Evolutionary conservation across 2,329 filamentous ascomycete genomes (phyloP).

Genomic region (Microdochium bolleyi): DNA sequence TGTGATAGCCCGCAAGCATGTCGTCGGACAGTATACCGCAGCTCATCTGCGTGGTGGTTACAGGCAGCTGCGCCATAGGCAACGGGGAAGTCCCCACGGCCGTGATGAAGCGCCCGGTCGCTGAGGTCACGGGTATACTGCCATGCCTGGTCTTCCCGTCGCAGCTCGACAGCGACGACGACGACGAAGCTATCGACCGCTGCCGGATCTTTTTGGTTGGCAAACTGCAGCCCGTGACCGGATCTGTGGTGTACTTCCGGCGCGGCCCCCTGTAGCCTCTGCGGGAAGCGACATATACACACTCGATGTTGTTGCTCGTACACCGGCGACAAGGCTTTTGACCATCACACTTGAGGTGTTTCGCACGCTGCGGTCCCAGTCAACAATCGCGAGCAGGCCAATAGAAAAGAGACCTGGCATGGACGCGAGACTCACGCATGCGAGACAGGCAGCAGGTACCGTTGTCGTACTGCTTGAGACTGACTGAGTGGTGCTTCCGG

Average conservation of each 20-base stretch:
- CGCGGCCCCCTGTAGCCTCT: slow-evolving; percentile 66
- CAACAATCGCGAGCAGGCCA: slow-evolving; percentile 3
- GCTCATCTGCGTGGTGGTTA: not conserved
- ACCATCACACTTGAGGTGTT: slow-evolving; percentile 74
- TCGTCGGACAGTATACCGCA: not conserved
- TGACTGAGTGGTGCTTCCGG: not conserved
- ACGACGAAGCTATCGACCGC: slow-evolving; percentile 5
- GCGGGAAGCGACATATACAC: slow-evolving; percentile 66
- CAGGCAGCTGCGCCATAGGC: not conserved
- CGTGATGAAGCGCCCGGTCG: not conserved
- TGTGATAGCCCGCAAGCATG: not conserved
- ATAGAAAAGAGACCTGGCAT: too few relatives aligned
- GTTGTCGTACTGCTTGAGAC: not conserved
- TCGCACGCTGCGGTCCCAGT: slow-evolving; percentile 38
- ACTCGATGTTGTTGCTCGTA: slow-evolving; percentile 47
- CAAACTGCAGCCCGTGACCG: slow-evolving; percentile 6
- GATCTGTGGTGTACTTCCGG: slow-evolving; percentile 36
- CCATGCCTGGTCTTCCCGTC: not conserved
- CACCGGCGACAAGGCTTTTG: slow-evolving; percentile 63
- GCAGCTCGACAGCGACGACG: slow-evolving; percentile 2
- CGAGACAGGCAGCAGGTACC: not conserved
- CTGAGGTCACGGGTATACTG: not conserved
- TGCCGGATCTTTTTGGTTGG: slow-evolving; percentile 35
- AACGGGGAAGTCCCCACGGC: not conserved
- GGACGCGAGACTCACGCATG: slow-evolving; percentile 1